Evolutionary conservation across 768 basidiomycete species (phyloP).

Genomic region (Hericium rajendrae): DNA sequence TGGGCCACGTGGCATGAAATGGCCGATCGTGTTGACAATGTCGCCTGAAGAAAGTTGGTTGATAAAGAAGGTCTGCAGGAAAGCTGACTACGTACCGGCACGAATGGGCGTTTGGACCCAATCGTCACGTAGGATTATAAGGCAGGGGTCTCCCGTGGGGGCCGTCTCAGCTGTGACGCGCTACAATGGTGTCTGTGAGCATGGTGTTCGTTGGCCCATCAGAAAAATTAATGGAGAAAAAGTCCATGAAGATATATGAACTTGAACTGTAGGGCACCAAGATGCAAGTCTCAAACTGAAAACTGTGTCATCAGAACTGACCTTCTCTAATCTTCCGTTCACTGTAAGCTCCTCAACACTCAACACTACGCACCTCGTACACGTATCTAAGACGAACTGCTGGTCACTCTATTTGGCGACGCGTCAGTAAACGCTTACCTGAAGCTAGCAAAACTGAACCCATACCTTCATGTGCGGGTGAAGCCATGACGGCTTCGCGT

Average conservation of each 20-base stretch:
- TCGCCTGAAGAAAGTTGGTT: slow-evolving; percentile 44
- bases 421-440: no score
- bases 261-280: no score
- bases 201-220: no score
- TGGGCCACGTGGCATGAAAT: slow-evolving; percentile 18
- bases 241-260: no score
- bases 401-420: no score
- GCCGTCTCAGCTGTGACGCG: slow-evolving; percentile 40
- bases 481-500: neutral
- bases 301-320: slow-evolving; percentile 1
- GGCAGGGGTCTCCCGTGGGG: slow-evolving; percentile 27
- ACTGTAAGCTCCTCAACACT: slow-evolving; percentile 1
- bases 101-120: slow-evolving; percentile 63
- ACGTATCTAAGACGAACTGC: neutral
- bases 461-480: neutral
- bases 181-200: slow-evolving; percentile 21
- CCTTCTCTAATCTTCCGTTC: slow-evolving; percentile 7
- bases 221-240: no score
- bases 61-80: neutral
- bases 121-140: slow-evolving; percentile 63
- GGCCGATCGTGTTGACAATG: slow-evolving; percentile 67
- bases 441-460: neutral
- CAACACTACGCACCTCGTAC: slow-evolving; percentile 6
- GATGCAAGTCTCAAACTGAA: no score
- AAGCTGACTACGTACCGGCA: slow-evolving; percentile 31